Base-by-base conservation (phyloP, 305 asterid species). In the Fraxinus sp. region DNA sequence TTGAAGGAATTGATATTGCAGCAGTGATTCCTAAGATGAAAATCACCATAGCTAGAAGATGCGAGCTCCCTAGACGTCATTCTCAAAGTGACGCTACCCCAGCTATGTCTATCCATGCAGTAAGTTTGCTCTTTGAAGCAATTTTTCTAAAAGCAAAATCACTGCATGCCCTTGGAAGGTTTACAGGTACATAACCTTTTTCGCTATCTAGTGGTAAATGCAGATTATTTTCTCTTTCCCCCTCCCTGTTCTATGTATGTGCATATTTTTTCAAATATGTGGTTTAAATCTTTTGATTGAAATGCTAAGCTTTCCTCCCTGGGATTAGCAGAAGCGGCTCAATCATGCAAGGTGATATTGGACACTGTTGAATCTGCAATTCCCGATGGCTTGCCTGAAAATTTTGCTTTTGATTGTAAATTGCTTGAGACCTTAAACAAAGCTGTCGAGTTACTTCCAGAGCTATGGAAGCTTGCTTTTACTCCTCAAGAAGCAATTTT, bases 381-480 rank as follows among this genome's bases (percentile, higher is more conserved):
- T 11, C 98, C 97, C 5, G 91, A 90, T 14, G 98, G 97, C 80
- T 80, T 95, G 82, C 90, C 96, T 3, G 94, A 91, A 81, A 88
- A 52, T 68, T 83, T 93, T 46, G 88, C 92, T 71, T 83, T 91
- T 14, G 95, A 95, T 78, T 82, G 86, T 80, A 95, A 95, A 87
- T 82, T 95, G 83, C 79, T 90, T 52, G 99, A 94, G 80, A 94
- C 91, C 11, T 44, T 94, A 86, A 92, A 84, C 89, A 91, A 92
- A 79, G 90, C 95, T 1, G 97, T 95, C 7, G 99, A 92, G 91
- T 84, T 95, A 41, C 98, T 94, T 44, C 99, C 99, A 2, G 98
- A 95, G 89, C 74, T 94, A 41, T 95, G 91, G 91, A 92, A 90
- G 80, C 92, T 88, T 18, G 92, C 92, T 76, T 84, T 73, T 75